A percentile compares a stretch with the other conserved stretches of the same genome.
These are phyloP conservation scores for Candida broadrunensis DNA, from an alignment of 805 yeast species.

Conservation along the genomic window DNA sequence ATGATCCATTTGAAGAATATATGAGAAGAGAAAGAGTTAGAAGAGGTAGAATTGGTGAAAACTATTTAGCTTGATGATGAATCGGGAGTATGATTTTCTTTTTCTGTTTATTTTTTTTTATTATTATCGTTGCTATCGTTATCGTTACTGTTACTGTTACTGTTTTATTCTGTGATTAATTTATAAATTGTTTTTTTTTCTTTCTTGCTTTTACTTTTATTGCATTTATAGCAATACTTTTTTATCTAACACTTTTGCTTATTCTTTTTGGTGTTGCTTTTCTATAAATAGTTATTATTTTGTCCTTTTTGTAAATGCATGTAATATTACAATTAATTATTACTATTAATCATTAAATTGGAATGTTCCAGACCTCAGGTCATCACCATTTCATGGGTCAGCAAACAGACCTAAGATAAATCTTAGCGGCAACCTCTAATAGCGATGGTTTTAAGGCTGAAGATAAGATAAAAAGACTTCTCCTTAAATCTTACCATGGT, in stretches of 20 bases:
- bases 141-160: no score
- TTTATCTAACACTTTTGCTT: no score
- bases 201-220: no score
- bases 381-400: slow-evolving; percentile 96
- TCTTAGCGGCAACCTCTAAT: slow-evolving; percentile 82
- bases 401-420: slow-evolving; percentile 40
- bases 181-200: no score
- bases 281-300: no score
- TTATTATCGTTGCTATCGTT: no score
- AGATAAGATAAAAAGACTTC: neutral
- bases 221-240: no score
- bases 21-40: slow-evolving; percentile 31
- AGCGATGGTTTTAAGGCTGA: slow-evolving; percentile 98
- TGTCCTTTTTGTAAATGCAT: neutral
- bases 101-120: no score
- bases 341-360: neutral
- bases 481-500: slow-evolving; percentile 3
- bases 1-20: slow-evolving; percentile 26
- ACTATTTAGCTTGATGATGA: slow-evolving; percentile 31
- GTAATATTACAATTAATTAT: neutral
- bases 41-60: slow-evolving; percentile 43
- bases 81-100: no score
- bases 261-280: no score
- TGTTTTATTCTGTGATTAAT: no score
- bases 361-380: slow-evolving; percentile 82